A percentile compares a stretch with the other conserved stretches of the same genome.
These are phyloP conservation scores for Phaseolus lunatus DNA, from an alignment of 306 rosid species.

Conservation along the genomic window DNA sequence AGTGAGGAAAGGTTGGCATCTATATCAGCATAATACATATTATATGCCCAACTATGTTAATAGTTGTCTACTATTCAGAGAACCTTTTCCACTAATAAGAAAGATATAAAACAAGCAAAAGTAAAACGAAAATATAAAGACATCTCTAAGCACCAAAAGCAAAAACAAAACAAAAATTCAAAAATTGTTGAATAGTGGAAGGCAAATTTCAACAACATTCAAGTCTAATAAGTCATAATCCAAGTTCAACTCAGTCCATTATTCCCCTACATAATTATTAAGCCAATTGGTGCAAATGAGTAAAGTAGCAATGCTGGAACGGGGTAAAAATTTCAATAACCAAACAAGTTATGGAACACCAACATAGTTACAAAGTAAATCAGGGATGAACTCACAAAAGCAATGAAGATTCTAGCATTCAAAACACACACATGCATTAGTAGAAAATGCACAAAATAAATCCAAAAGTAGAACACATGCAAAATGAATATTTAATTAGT, in stretches of 20 bases:
- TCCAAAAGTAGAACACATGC: constrained; percentile 6
- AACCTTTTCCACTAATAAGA: background rate
- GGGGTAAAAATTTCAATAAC: no score
- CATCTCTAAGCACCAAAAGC: background rate
- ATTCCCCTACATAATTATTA: background rate
- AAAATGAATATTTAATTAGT: constrained; percentile 25
- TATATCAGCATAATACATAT: no score
- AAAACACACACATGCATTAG: background rate
- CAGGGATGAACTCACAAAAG: background rate
- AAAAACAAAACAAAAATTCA: background rate
- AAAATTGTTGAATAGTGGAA: constrained; percentile 36
- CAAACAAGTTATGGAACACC: no score
- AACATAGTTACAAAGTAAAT: no score
- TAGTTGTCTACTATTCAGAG: background rate
- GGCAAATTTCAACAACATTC: constrained; percentile 32
- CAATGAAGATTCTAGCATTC: background rate
- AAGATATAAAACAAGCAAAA: background rate
- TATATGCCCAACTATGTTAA: background rate
- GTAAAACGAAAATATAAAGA: no score
- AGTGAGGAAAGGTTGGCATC: background rate
- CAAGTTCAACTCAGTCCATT: constrained; percentile 12
- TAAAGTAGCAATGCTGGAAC: background rate
- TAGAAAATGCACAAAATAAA: background rate
- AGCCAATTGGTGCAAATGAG: background rate
- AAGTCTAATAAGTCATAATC: no score